These are phyloP conservation scores for Kazachstania bromeliacearum DNA, from an alignment of 805 yeast genomes.

Conservation along the genomic window DNA sequence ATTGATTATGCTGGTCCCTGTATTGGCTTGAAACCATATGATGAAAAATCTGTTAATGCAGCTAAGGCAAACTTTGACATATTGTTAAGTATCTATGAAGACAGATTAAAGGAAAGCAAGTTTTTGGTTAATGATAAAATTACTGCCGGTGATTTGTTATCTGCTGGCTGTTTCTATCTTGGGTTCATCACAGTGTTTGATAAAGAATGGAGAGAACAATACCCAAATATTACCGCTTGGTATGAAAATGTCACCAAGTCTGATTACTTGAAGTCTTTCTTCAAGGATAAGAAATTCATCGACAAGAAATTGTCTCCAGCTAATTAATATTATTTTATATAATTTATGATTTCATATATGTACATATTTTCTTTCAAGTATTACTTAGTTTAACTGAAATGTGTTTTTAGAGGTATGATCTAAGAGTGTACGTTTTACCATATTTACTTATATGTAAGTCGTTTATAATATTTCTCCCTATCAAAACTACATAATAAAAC, in stretches of 20 bases:
- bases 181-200: slow-evolving; percentile 46
- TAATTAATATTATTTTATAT: not conserved
- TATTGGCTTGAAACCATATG: slow-evolving; percentile 57
- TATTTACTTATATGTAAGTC: too few relatives aligned
- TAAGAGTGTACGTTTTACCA: too few relatives aligned
- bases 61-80: slow-evolving; percentile 31
- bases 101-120: slow-evolving; percentile 50
- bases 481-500: too few relatives aligned
- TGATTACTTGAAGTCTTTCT: slow-evolving; percentile 1
- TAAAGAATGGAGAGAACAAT: slow-evolving; percentile 46
- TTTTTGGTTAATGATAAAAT: slow-evolving; percentile 54
- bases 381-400: too few relatives aligned
- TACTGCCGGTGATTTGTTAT: slow-evolving; percentile 27
- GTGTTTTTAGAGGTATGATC: too few relatives aligned
- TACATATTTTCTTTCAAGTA: too few relatives aligned
- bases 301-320: not conserved
- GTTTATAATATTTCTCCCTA: too few relatives aligned
- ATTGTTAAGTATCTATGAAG: slow-evolving; percentile 40
- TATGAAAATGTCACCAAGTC: slow-evolving; percentile 2
- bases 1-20: slow-evolving; percentile 47
- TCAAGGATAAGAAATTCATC: slow-evolving; percentile 1
- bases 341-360: too few relatives aligned
- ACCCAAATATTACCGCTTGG: slow-evolving; percentile 41
- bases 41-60: slow-evolving; percentile 52
- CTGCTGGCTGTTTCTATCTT: slow-evolving; percentile 8